Evolutionary conservation across 2,329 filamentous ascomycete genomes (phyloP), one percentile per base, ranked within the genome.

Genomic region (Trichoderma guizhouense): DNA sequence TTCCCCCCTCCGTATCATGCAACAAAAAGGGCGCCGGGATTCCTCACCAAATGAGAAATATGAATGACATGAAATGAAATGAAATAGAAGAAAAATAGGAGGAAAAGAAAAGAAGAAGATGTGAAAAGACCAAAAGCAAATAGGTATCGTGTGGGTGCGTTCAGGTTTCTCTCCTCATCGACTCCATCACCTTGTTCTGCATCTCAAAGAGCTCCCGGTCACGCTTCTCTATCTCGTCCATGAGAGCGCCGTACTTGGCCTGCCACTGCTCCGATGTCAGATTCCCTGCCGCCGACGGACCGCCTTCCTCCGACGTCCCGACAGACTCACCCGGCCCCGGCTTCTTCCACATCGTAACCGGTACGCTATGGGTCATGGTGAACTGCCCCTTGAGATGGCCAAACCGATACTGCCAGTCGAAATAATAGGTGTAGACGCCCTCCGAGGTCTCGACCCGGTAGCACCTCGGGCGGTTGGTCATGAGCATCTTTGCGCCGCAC

Each of bases 181-280:
- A 77, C 68, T 82, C 79, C 71, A 87, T 76, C 58, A 89, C 79
- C 34, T 78, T 82, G 51, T 78, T 79, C 75, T 82, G 83, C 71
- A 89, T 76, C 53, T 81, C 80, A 68, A 78, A 77, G 67, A 88
- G 79, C 75, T 86, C 84, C 75, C 86, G 85, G 75, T 91, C 89
- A 72, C 86, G 85, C 72, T 88, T 86, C 77, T 85, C 86, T 76
- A 92, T 85, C 73, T 86, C 85, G 55, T 86, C 86, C 76, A 91
- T 85, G 75, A 92, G 82, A 69, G 89, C 86, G 57, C 81, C 82
- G 74, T 90, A 90, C 73, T 84, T 87, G 62, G 79, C 79, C 77
- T 87, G 84, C 87, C 87, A 88, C 63, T 83, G 79, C 53, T 80
- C 82, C 3, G 81, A 81, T 6, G 79, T 77, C 58, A 82, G 73